These are phyloP conservation scores for Coemansia sp. DNA, from an alignment of 192 early-diverging fungal genomes.

Conservation along the genomic window DNA sequence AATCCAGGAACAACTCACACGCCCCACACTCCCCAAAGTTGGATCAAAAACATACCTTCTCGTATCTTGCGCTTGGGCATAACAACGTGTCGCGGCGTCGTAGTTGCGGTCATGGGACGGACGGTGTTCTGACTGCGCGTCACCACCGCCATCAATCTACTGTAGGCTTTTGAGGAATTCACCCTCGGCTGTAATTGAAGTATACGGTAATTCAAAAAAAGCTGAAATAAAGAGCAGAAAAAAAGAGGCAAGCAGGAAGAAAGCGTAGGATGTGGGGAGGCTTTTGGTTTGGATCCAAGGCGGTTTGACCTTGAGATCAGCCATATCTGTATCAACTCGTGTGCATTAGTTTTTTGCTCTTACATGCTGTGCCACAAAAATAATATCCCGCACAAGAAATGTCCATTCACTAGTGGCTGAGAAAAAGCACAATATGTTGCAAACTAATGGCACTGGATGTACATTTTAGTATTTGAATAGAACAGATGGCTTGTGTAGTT, in stretches of 20 bases:
- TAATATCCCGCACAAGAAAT: not conserved
- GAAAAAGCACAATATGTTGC: not conserved
- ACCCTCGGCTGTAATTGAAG: not conserved
- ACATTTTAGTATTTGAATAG: no score
- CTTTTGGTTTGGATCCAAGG: no score
- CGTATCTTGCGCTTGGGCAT: conserved; percentile 42
- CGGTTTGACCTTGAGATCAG: no score
- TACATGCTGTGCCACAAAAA: not conserved
- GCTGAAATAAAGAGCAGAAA: not conserved
- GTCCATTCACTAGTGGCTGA: no score
- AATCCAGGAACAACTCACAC: not conserved
- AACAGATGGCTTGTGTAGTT: no score
- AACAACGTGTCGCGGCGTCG: conserved; percentile 9
- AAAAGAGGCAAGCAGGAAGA: not conserved
- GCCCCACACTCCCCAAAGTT: not conserved
- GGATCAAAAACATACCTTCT: conserved; percentile 31
- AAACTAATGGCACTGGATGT: not conserved
- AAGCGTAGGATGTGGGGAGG: not conserved
- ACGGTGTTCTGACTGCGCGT: conserved; percentile 35
- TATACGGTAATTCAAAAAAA: not conserved
- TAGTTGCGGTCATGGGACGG: conserved; percentile 12
- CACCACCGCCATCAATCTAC: conserved; percentile 38
- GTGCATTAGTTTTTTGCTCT: no score
- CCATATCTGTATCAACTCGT: no score
- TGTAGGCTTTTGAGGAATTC: not conserved